Base-by-base conservation (phyloP, 2,329 filamentous ascomycete genomes). In the Chaetomium strumarium region DNA sequence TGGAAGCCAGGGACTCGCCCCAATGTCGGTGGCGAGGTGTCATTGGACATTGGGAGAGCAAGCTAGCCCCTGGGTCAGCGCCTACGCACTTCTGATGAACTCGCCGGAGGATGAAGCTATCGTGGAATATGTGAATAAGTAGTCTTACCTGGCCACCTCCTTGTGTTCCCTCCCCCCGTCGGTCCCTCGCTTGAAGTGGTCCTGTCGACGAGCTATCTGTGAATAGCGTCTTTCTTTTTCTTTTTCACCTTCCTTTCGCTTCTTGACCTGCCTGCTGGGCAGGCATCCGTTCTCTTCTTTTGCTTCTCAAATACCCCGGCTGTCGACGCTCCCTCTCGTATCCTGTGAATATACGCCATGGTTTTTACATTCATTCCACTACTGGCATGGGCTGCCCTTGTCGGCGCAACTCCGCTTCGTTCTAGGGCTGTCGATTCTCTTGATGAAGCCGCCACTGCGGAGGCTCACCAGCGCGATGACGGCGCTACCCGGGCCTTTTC, bases 381-480 rank as follows among this genome's bases (percentile, higher is more conserved):
- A 4, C 55, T 68, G n/a, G 58, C 60, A 11, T 63, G 58, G 46
- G 62, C 60, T 13, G 60, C 63, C 5, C 45, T 70, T 17, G 60
- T 59, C 6, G 55, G 58, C 8, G 66, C 66, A 29, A 62, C 51
- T 36, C 63, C 67, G 5, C 52, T 67, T 2, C 51, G 60, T 1
- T 64, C 63, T 2, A 66, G 72, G 31, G 67, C 66, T 7, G 74
- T 76, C 4, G 63, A 66, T 9, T 60, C 68, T 2, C 70, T 78
- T 24, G 64, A 78, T 57, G 63, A 71, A 34, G 70, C 63, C 11
- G 71, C 74, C 7, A 70, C 70, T 30, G 70, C 68, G 5, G 70
- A 76, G 57, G 73, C 73, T 3, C 74, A 77, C 8, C 68, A 68
- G 56, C 68, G 72, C 5, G 74, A 76, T 58, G 60, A 66, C 49